These are phyloP conservation scores for Backusella morwellensis DNA, from an alignment of 192 early-diverging fungal species.

Conservation along the genomic window DNA sequence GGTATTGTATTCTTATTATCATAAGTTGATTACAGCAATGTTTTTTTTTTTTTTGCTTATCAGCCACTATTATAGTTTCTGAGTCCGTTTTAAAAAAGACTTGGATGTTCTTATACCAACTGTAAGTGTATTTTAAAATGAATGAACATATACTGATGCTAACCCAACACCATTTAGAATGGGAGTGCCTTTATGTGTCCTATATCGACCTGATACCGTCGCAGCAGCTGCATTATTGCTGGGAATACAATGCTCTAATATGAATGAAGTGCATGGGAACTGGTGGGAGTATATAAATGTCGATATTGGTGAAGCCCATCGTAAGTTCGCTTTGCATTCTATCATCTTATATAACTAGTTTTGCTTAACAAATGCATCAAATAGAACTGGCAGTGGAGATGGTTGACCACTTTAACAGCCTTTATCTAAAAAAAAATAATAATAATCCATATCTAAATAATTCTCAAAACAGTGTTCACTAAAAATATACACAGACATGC, in stretches of 20 bases:
- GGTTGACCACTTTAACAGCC: conserved; percentile 5
- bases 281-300: conserved; percentile 20
- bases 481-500: background rate
- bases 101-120: conserved; percentile 53
- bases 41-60: background rate
- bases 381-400: conserved; percentile 20
- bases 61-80: conserved; percentile 8
- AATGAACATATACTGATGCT: background rate
- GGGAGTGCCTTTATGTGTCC: conserved; percentile 45
- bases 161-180: conserved; percentile 19
- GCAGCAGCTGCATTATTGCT: conserved; percentile 47
- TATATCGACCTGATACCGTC: conserved; percentile 40
- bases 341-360: background rate
- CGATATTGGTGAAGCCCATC: conserved; percentile 28
- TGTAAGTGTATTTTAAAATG: conserved; percentile 18
- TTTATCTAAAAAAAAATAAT: conserved; percentile 12
- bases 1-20: conserved; percentile 14
- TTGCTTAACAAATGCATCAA: background rate
- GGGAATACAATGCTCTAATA: conserved; percentile 19
- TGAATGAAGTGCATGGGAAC: background rate
- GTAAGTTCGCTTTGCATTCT: conserved; percentile 13
- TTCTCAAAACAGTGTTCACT: background rate
- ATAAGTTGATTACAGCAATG: background rate
- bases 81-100: conserved; percentile 40
- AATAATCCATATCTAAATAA: conserved; percentile 1